Evolutionary conservation across 768 basidiomycete genomes (phyloP), one percentile per base, ranked within the genome.

Genomic region (Rhizopogon salebrosus): DNA sequence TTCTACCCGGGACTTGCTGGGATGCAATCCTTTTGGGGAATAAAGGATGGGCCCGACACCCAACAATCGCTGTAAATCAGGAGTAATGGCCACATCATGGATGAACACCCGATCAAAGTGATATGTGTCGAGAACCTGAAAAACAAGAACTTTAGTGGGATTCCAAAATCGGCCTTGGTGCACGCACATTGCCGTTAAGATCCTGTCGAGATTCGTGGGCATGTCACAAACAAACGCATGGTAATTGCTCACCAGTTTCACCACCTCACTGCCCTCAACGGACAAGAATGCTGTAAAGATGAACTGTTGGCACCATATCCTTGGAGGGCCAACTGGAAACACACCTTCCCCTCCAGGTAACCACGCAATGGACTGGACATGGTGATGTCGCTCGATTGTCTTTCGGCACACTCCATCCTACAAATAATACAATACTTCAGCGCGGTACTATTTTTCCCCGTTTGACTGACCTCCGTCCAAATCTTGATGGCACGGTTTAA

Each of bases 81-180:
- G 81, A 0, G 85, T 87, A 3, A 89, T 75, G 5, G 84, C 82
- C 23, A 89, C 80, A 61, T 87, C 85, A 60, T 85, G 85, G 8
- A 89, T 70, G 52, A 79, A 78, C 72, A 89, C 77, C 20, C 75
- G 71, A 23, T 80, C 77, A 52, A 89, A 80, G 53, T 80, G 64
- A 60, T 86, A 84, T 46, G 70, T 71, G 45, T 79, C 82, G 18
- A 84, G 64, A 27, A 84, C 71, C 78, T 83, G 49, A 41, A 9
- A 29, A 24, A 57, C 20, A 41, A 27, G 39, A 31, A 37, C 20
- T 37, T 49, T 22, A 23, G 10, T 34, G 29, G 13, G 13, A 5
- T 37, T 7, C 5, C 45, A 27, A 23, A 22, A 34, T n/a, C 16
- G 22, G 22, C 31, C 31, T 34, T 34, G 22, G 9, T 16, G 48